Percentiles rank a stretch among this genome's conserved stretches.
phyloP scores from a whole-genome alignment of 2,329 filamentous ascomycete genomes.

The Colletotrichum sp. region DNA sequence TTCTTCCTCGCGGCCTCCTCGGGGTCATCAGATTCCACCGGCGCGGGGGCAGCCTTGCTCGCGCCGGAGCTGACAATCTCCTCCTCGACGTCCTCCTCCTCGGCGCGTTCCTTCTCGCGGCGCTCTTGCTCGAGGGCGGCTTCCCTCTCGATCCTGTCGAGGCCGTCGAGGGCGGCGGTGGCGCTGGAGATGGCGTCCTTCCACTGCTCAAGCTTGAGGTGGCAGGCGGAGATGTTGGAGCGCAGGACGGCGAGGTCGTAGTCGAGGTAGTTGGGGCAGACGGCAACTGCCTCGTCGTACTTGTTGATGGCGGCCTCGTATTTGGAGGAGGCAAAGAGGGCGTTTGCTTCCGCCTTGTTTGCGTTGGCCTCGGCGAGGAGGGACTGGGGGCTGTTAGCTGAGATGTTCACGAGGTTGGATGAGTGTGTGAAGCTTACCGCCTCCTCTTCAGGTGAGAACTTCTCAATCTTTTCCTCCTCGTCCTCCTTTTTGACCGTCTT shows the following conservation, averaged over 20 bases:
- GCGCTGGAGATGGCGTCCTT: constrained; percentile 80
- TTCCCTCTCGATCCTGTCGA: constrained; percentile 65
- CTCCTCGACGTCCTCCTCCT: constrained; percentile 52
- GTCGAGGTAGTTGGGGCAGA: constrained; percentile 83
- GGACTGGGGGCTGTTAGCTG: constrained; percentile 50
- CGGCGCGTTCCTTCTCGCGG: constrained; percentile 49
- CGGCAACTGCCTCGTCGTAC: constrained; percentile 80
- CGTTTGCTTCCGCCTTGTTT: constrained; percentile 79
- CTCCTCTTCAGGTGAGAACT: constrained; percentile 62
- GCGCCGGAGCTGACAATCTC: constrained; percentile 67
- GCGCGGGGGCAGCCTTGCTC: constrained; percentile 49
- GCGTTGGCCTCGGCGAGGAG: constrained; percentile 75
- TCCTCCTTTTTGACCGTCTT: constrained; percentile 11
- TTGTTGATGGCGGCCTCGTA: constrained; percentile 80
- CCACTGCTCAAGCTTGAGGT: constrained; percentile 86
- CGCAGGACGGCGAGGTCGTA: constrained; percentile 88
- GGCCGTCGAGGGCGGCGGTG: constrained; percentile 71
- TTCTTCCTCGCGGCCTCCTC: constrained; percentile 35
- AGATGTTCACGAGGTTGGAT: background rate
- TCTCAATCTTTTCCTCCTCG: constrained; percentile 35
- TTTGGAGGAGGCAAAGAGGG: constrained; percentile 74
- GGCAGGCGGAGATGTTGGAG: constrained; percentile 88
- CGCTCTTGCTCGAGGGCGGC: constrained; percentile 27
- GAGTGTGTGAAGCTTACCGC: constrained; percentile 44
- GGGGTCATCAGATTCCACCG: constrained; percentile 24